Base-by-base conservation (phyloP, 2,329 filamentous ascomycete species). In the Aspergillus sclerotialis region DNA sequence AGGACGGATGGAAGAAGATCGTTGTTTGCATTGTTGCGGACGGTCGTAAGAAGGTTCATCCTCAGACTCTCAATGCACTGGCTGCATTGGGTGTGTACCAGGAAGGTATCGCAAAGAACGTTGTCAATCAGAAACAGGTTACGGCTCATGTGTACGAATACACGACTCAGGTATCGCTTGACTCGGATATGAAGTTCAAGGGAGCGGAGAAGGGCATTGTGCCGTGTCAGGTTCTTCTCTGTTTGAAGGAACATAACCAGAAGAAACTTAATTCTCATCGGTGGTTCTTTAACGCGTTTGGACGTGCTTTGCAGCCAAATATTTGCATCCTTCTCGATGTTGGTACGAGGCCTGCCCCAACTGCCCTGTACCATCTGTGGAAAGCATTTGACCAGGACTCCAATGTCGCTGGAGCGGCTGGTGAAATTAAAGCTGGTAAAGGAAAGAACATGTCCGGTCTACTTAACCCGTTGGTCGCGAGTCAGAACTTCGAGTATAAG, bases 201-300 rank as follows among this genome's bases (percentile, higher is more conserved):
- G 92, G 93, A 21, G 92, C 92, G 1, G 93, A 98, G 64, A 98
- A 98, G 69, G 92, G 93, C 19, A 98, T 98, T 46, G 87, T 96
- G 9, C 93, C 92, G 1, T 94, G 88, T 56, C 92, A 98, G 66
- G 87, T 98, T 70, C 90, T 98, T 51, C 98, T 98, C 63, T 98
- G 93, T 55, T 69, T 98, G 42, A 98, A 98, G 67, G 92, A 98
- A 61, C 89, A 92, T 68, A 98, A 98, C 60, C 78, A 84, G 56
- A 93, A 94, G 66, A 98, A 98, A 68, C 76, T 98, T 49, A 98
- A 98, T 69, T 95, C 89, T 1, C 92, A 98, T 63, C 80, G 92
- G 37, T 98, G 92, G 92, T 96, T 95, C 68, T 98, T 98, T 70
- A 98, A 98, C 56, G 92, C 92, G 0, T 94, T 98, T 56, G 93